Base-by-base conservation (phyloP, 805 yeast species). In the Spathaspora passalidarum region DNA sequence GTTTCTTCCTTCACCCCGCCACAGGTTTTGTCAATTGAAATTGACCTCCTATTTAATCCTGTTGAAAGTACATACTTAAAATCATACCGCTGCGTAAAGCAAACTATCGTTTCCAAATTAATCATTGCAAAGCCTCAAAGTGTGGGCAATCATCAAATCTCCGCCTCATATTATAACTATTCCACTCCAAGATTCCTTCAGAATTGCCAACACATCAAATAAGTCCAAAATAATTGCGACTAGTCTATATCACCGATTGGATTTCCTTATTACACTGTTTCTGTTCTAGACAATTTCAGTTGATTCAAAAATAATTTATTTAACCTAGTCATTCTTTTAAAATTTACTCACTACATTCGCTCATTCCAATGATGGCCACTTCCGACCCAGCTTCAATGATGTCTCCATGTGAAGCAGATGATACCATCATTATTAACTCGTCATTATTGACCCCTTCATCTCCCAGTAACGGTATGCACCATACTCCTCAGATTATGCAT, bases 381-480 rank as follows among this genome's bases (percentile, higher is more conserved):
- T 32, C 48, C 5, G 41, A 25, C n/a, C 11, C 36, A 13, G 19
- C 48, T 37, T 52, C 56, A n/a, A 59, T 60, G 17, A 50, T 54
- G 41, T 48, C 55, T 18, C 52, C 59, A 10, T 49, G 50, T 18
- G 61, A 56, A 43, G 48, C 54, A 4, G 63, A 58, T 29, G 62
- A 59, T 40, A 54, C 62, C 29, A 55, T 56, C 43, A 49, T 49
- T 38, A 43, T 56, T 47, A 55, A 55, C 37, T 14, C 46, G 5
- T 46, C 49, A 11, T 20, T 59, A 16, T 44, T 54, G 39, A 42
- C 32, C 5, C 17, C 45, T 36, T 25, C 45, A n/a, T 42, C 45
- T 2, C 43, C 43, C 5, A 13, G 14, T 29, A 11, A 25, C 13
- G 29, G 29, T 25, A 25, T 25, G 9, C n/a, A 11, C 10, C 34